Base-by-base conservation (phyloP, 805 yeast species). In the Saturnispora mendoncae region DNA sequence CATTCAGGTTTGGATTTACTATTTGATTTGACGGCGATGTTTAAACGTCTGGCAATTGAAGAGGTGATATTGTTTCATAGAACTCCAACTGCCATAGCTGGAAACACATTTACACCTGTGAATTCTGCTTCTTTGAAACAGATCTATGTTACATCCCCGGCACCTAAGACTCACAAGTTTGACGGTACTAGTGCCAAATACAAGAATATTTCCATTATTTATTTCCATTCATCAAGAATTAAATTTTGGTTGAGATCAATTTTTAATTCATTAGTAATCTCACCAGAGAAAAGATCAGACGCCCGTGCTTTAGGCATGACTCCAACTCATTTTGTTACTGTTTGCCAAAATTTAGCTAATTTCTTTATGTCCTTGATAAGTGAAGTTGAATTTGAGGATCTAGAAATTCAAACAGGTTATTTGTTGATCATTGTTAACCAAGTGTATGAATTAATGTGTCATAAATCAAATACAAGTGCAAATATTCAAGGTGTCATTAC, bases 191-290 rank as follows among this genome's bases (percentile, higher is more conserved):
- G 76, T 31, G 73, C 82, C 0, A 78, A 76, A 49, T 76, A 66
- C 59, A 81, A 81, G 47, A 83, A 82, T 51, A 61, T 80, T 0
- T 58, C 74, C 2, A 76, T 78, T 46, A 55, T 78, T 9, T 67
- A 86, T 41, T 67, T 66, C 45, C 65, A 78, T 29, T 56, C 66
- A 25, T 65, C 69, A 38, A 65, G 73, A 25, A 57, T 76, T 21
- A 80, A 76, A 21, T 54, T 62, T 6, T 61, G 64, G 63, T 41
- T 60, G 17, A 51, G 64, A 27, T 59, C 57, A 38, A 49, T 60
- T 3, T 55, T 63, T 40, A 51, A 55, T 24, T 47, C 60, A 26
- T 36, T 61, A 12, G 57, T 51, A 33, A 51, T 54, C 36, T 55
- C 49, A 48, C 57, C 51, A 24, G 63, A 61, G 13, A 68, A 71